Evolutionary conservation across 192 early-diverging fungal genomes (phyloP), one percentile per base, ranked within the genome.

Genomic region (Podochytrium sp.): DNA sequence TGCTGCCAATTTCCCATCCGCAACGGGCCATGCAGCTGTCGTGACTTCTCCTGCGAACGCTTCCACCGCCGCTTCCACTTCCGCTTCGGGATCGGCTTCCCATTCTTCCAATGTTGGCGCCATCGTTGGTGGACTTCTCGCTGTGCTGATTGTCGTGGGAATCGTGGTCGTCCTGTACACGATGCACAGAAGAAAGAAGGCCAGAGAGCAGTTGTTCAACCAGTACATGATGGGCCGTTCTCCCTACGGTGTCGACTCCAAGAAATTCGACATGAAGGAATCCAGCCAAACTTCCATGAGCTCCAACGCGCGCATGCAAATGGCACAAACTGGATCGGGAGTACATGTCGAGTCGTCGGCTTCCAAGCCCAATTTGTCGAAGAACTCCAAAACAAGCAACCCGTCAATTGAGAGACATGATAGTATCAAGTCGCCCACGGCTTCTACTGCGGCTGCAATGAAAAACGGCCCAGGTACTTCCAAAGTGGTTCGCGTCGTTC

Each of bases 401-500:
- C 20, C 43, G 43, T 12, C 43, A 7, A 47, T 47, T 20, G 10
- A 47, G 20, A 12, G 43, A 47, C 7, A 47, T 12, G 7, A 47
- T 47, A 20, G 20, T 12, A 20, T 47, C 43, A 7, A 47, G 43
- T 47, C 43, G 20, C 10, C 43, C 43, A 47, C 7, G 7, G 43
- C 7, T 20, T 47, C 43, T 20, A 47, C 20, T 20, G 43, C 10
- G 7, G 43, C 10, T 47, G 43, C 7, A 47, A 47, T 20, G 20
- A 7, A 7, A 47, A 47, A 7, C 7, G 10, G 43, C 7, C 7
- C 43, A 47, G 20, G 10, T 47, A 47, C 43, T 12, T 12, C 43
- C 43, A 47, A 47, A 57, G 55, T 81, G 78, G 80, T 77, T 34
- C 60, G 32, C 7, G 65, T 79, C 39, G 10, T 70, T 4, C 74